phyloP scores from a whole-genome alignment of 768 basidiomycete species.

The Austroboletus eburneus region DNA sequence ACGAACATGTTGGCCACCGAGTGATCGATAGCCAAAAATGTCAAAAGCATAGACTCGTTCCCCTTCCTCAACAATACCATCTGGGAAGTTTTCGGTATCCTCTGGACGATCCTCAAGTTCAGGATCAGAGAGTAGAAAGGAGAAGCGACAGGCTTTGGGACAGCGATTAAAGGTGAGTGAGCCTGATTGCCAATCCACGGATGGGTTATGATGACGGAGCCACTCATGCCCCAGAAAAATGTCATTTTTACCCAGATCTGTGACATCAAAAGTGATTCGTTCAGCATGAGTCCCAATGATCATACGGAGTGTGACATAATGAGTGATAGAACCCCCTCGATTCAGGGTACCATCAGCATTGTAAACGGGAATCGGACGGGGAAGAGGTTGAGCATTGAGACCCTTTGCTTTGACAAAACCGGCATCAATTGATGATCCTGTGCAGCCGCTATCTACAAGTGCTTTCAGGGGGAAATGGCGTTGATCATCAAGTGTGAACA shows the following conservation, averaged over 20 bases:
- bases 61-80: not conserved
- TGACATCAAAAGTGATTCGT: not conserved
- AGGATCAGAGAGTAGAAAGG: not conserved
- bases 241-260: slow-evolving; percentile 1
- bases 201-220: not conserved
- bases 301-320: slow-evolving; percentile 1
- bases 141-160: not conserved
- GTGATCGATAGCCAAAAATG: not conserved
- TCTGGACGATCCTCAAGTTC: not conserved
- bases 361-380: slow-evolving; percentile 9
- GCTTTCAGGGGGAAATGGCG: not conserved
- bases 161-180: not conserved
- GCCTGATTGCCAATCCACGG: not conserved
- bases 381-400: slow-evolving; percentile 1
- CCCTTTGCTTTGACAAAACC: slow-evolving; percentile 7
- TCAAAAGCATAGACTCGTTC: not conserved
- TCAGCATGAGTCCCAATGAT: not conserved
- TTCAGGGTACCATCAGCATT: slow-evolving; percentile 7
- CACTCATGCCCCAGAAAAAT: slow-evolving; percentile 10
- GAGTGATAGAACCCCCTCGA: slow-evolving; percentile 7
- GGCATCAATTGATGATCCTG: slow-evolving; percentile 17
- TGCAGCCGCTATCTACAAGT: slow-evolving; percentile 22
- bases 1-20: not conserved
- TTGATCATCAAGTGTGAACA: slow-evolving; percentile 2
- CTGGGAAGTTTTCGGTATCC: not conserved